Conservation (phyloP, 371 early-diverging fungal species). For the Circinella minor region DNA sequence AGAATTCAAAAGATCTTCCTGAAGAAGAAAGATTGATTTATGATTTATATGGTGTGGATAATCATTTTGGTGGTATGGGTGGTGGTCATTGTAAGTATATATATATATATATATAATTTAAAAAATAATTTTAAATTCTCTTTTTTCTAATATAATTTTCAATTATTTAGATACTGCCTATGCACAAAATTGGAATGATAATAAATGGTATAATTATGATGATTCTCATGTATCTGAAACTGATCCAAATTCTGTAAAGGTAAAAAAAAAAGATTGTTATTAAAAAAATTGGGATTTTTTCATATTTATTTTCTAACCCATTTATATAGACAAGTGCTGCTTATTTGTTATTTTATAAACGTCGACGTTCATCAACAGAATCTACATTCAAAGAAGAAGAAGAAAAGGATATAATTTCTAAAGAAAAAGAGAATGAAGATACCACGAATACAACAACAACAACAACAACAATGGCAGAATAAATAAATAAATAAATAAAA, state of each 20-base stretch:
- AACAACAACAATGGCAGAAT: too few relatives aligned
- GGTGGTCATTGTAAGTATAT: constrained; percentile 87
- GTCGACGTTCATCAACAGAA: constrained; percentile 4
- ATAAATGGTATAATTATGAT: constrained; percentile 89
- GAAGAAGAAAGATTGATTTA: constrained; percentile 60
- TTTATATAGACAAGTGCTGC: constrained; percentile 16
- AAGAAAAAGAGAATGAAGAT: too few relatives aligned
- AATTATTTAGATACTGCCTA: constrained; percentile 79
- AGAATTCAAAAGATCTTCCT: not conserved
- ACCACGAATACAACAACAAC: too few relatives aligned
- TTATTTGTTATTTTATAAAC: constrained; percentile 19
- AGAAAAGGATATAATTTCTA: not conserved
- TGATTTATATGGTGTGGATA: constrained; percentile 88
- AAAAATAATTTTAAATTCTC: too few relatives aligned
- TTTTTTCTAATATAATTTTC: too few relatives aligned
- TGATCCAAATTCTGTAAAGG: constrained; percentile 60
- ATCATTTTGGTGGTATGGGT: constrained; percentile 92
- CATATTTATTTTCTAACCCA: not conserved
- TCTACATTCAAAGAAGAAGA: not conserved
- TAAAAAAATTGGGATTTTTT: not conserved
- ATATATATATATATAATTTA: too few relatives aligned
- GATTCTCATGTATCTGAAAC: constrained; percentile 80
- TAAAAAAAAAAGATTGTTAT: constrained; percentile 19
- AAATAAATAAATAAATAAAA: too few relatives aligned
- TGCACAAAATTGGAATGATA: constrained; percentile 76